Base-by-base conservation (phyloP, 805 yeast species). In the Candida orba region DNA sequence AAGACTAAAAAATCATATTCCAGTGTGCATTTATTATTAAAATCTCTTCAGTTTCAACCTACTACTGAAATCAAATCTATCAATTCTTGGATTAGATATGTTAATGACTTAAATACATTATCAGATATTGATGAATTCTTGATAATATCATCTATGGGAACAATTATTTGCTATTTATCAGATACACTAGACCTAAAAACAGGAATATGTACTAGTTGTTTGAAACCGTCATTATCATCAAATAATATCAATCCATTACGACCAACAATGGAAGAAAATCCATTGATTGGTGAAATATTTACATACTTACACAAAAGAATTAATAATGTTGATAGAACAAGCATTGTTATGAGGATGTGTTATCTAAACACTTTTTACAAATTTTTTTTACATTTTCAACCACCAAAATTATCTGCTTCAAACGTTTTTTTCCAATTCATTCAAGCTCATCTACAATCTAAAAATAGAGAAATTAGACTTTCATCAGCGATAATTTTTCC, bases 391-490 rank as follows among this genome's bases (percentile, higher is more conserved):
- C 77, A 80, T 36, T 82, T 58, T 52, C 68, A 73, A 40, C 76
- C 82, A 0, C 79, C 79, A 5, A 54, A 51, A 34, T 53, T 68
- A 34, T 53, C 42, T 15, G 51, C 41, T 50, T 62, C 44, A 12
- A 51, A 54, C 30, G 45, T 46, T 1, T 30, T 68, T 6, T 76
- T 76, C 60, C 55, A 53, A 6, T 72, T 75, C 43, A 46, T 81
- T 2, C 55, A 67, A 34, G 46, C 51, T 3, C 65, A 72, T 17
- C 64, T 78, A 34, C 45, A 56, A 1, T 65, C 66, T n/a, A 59
- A 58, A 8, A 71, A 73, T 43, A 62, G 91, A 50, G 82, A 79
- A 45, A 67, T 80, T 0, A 59, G 91, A 39, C 46, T 82, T 2
- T 52, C 78, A 4, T 67, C 79, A 3, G 66, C 76, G 0, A 69